Conservation (phyloP, 2,329 filamentous ascomycete species). For the Stagonosporopsis chrysanthemi region DNA sequence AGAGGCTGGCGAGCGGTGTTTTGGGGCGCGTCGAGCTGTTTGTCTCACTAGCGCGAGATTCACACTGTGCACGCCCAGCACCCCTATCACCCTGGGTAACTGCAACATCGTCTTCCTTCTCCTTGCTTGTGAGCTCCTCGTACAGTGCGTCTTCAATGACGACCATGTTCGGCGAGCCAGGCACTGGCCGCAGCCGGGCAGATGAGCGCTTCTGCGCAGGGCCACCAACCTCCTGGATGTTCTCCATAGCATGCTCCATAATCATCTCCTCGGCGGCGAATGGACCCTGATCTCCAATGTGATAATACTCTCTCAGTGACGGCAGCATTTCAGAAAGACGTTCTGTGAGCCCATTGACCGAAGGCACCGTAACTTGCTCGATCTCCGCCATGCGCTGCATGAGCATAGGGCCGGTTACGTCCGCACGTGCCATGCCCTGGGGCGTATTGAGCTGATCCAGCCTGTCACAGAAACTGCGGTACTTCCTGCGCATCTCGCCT, state of each 20-base stretch:
- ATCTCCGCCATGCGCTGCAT: conserved; percentile 51
- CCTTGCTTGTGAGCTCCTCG: conserved; percentile 39
- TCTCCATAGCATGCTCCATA: conserved; percentile 47
- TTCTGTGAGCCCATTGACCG: conserved; percentile 54
- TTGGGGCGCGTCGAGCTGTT: conserved; percentile 24
- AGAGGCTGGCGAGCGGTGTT: conserved; percentile 33
- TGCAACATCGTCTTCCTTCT: conserved; percentile 20
- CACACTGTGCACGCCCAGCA: conserved; percentile 16
- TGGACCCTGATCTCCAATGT: conserved; percentile 43
- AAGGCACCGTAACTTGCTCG: conserved; percentile 56
- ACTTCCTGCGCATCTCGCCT: conserved; percentile 53
- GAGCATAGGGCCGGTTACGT: conserved; percentile 23
- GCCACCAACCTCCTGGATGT: conserved; percentile 39
- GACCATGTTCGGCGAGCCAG: conserved; percentile 41
- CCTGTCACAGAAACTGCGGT: conserved; percentile 55
- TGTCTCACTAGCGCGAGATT: conserved; percentile 22
- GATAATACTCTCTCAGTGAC: conserved; percentile 51
- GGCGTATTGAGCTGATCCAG: conserved; percentile 48
- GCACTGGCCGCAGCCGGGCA: conserved; percentile 44
- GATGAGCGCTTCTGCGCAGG: conserved; percentile 46
- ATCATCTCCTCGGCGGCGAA: conserved; percentile 48
- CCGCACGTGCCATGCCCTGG: conserved; percentile 13
- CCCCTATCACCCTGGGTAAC: conserved; percentile 17
- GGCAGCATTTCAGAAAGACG: conserved; percentile 57
- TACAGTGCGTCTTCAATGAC: conserved; percentile 46